phyloP scores from a whole-genome alignment of 1,284 basidiomycete species.

The Polyporus tsugae region DNA sequence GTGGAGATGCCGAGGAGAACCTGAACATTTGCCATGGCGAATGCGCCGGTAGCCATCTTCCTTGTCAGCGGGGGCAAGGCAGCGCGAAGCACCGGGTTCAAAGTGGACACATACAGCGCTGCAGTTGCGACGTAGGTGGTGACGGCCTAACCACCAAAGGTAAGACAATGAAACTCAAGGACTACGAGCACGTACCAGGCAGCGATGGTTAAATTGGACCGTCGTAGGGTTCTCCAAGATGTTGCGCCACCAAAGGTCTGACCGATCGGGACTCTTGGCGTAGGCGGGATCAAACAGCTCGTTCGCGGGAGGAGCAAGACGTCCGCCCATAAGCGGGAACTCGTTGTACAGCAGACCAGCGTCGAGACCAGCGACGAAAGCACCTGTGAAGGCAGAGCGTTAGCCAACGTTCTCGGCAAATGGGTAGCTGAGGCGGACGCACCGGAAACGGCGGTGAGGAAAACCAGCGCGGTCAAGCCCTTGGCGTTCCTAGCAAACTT shows the following conservation, averaged over 20 bases:
- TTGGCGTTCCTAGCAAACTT: constrained; percentile 70
- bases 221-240: constrained; percentile 98
- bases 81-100: constrained; percentile 59
- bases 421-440: constrained; percentile 23
- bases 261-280: constrained; percentile 69
- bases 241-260: constrained; percentile 91
- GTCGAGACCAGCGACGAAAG: constrained; percentile 97
- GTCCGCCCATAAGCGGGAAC: constrained; percentile 96
- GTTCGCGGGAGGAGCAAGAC: constrained; percentile 81
- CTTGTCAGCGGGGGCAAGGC: constrained; percentile 75
- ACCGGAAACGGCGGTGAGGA: constrained; percentile 93
- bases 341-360: constrained; percentile 98
- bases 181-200: constrained; percentile 68
- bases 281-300: constrained; percentile 89
- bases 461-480: constrained; percentile 78
- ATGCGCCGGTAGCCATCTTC: constrained; percentile 71
- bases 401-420: background rate
- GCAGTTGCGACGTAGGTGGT: constrained; percentile 83
- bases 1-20: constrained; percentile 92
- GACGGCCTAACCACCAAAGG: constrained; percentile 63
- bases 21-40: constrained; percentile 88
- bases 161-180: constrained; percentile 12
- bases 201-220: constrained; percentile 96
- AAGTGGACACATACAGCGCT: constrained; percentile 67
- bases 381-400: constrained; percentile 63